Conservation (phyloP, 2,329 filamentous ascomycete species). For the Ophidiomyces ophidiicola region DNA sequence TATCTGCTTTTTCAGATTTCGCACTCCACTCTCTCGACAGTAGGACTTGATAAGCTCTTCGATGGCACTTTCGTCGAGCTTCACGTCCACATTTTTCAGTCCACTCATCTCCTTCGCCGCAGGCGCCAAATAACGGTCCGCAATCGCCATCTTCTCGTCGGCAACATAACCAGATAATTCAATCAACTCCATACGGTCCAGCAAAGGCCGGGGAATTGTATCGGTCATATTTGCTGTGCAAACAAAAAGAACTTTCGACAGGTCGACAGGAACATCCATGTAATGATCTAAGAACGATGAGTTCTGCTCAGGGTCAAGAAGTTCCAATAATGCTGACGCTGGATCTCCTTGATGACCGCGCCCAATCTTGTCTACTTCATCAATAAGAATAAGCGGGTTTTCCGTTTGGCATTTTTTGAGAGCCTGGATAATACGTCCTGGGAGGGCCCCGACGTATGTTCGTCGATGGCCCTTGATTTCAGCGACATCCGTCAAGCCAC, state of each 20-base stretch:
- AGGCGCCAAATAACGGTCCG: conserved; percentile 80
- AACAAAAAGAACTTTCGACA: conserved; percentile 95
- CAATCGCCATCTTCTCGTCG: conserved; percentile 98
- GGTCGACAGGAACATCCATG: conserved; percentile 92
- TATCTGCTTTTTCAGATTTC: conserved; percentile 98
- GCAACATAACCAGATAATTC: conserved; percentile 91
- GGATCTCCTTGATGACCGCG: conserved; percentile 94
- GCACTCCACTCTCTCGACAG: conserved; percentile 90
- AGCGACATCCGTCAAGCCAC: conserved; percentile 89
- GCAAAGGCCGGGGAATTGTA: conserved; percentile 82
- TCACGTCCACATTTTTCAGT: conserved; percentile 79
- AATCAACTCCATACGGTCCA: conserved; percentile 97
- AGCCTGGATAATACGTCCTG: conserved; percentile 93
- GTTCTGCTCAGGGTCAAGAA: conserved; percentile 95
- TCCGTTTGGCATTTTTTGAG: conserved; percentile 98
- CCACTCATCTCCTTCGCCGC: conserved; percentile 91
- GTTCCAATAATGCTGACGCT: conserved; percentile 79
- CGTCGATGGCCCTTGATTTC: conserved; percentile 97
- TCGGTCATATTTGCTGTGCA: conserved; percentile 99
- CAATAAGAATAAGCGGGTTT: conserved; percentile 90
- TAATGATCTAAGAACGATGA: conserved; percentile 96
- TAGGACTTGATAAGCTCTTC: conserved; percentile 97
- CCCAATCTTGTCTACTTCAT: conserved; percentile 97
- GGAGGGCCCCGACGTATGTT: conserved; percentile 90
- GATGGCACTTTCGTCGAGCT: conserved; percentile 73